phyloP scores from a whole-genome alignment of 2,329 filamentous ascomycete genomes.

The Penicillium decumbens region DNA sequence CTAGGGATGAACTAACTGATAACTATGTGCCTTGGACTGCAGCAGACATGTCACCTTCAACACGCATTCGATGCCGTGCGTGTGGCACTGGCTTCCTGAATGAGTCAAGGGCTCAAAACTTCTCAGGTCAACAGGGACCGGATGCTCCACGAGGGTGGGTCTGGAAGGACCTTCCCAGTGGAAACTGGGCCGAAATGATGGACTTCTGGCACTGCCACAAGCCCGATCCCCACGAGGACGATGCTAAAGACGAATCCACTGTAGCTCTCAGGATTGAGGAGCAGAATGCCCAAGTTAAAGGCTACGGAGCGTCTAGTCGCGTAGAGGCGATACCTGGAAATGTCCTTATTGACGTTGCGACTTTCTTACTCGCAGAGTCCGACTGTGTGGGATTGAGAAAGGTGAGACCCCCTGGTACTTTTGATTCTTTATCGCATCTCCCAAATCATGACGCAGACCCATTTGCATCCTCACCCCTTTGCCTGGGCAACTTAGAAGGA shows the following conservation, averaged over 20 bases:
- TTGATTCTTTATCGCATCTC: not conserved
- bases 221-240: constrained; percentile 53
- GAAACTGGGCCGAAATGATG: constrained; percentile 99
- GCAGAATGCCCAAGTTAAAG: constrained; percentile 56
- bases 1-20: constrained; percentile 25
- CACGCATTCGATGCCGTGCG: constrained; percentile 35
- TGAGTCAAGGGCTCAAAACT: not conserved
- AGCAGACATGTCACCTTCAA: constrained; percentile 33
- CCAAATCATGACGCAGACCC: not conserved
- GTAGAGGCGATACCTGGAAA: constrained; percentile 62
- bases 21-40: constrained; percentile 39
- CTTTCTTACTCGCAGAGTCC: constrained; percentile 63
- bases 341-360: constrained; percentile 76
- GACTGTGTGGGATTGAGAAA: constrained; percentile 56
- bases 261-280: constrained; percentile 36
- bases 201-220: constrained; percentile 99
- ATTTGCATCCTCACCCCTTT: not conserved
- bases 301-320: constrained; percentile 76
- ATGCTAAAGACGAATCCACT: constrained; percentile 41
- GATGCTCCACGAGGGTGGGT: constrained; percentile 35
- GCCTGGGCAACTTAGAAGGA: constrained; percentile 54
- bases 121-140: not conserved
- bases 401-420: constrained; percentile 15
- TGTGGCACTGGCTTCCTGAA: constrained; percentile 35
- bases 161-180: constrained; percentile 93